Evolutionary conservation across 2,329 filamentous ascomycete species (phyloP).

Genomic region (Neocatenulostroma microsporum): DNA sequence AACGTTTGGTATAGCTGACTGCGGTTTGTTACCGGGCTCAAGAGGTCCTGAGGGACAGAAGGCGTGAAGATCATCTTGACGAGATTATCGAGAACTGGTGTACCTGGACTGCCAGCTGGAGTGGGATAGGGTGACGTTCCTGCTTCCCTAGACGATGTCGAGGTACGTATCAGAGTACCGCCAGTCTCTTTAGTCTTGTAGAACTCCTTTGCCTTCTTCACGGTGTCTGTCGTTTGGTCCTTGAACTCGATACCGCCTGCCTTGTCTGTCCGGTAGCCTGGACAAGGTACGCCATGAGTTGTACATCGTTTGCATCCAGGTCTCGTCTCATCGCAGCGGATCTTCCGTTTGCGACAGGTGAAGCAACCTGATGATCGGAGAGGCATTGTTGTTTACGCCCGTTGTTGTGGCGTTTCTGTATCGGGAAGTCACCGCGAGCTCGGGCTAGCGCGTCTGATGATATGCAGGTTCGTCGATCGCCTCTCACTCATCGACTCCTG

Average conservation of each 20-base stretch:
- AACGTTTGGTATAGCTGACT: slow-evolving; percentile 18
- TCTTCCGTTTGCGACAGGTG: slow-evolving; percentile 24
- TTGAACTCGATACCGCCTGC: slow-evolving; percentile 19
- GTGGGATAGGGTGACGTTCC: neutral
- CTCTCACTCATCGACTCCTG: too few species aligned
- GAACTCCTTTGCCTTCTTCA: slow-evolving; percentile 9
- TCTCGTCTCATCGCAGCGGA: slow-evolving; percentile 24
- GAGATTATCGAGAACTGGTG: neutral
- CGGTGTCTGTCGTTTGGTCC: slow-evolving; percentile 17
- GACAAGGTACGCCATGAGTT: slow-evolving; percentile 22
- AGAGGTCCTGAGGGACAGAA: neutral
- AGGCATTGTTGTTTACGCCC: slow-evolving; percentile 18
- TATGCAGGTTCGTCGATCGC: too few species aligned
- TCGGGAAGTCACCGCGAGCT: slow-evolving; percentile 1
- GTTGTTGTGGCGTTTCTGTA: neutral
- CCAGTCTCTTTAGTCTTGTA: too few species aligned
- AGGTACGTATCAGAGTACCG: too few species aligned
- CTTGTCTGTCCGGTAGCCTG: slow-evolving; percentile 21
- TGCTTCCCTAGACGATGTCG: too few species aligned
- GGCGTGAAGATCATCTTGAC: neutral
- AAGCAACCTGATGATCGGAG: slow-evolving; percentile 23
- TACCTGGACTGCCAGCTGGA: neutral
- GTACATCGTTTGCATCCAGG: slow-evolving; percentile 24
- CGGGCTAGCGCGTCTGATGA: too few species aligned
- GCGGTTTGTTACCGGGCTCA: slow-evolving; percentile 8